Percentiles rank a stretch among this genome's conserved stretches.
Conservation (phyloP, 164 flowering plant genomes). For the Stephania cephalantha region DNA sequence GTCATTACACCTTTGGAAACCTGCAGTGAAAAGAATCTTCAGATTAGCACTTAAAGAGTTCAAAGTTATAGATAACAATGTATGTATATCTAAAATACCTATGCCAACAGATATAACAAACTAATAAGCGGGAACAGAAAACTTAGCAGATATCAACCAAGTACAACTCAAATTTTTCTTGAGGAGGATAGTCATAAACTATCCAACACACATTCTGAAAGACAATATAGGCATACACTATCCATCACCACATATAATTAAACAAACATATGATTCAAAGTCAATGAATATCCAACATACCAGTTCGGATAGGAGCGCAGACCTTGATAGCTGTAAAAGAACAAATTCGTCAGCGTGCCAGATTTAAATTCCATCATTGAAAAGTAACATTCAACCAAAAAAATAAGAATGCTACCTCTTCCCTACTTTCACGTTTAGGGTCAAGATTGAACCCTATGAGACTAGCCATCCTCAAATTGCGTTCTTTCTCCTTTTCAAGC, state of each 20-base stretch:
- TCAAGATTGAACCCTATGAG: slow-evolving; percentile 81
- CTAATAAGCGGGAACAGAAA: not conserved
- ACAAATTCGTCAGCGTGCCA: not conserved
- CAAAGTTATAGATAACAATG: not conserved
- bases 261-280: not conserved
- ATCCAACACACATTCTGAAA: not conserved
- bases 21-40: slow-evolving; percentile 26
- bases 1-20: slow-evolving; percentile 77
- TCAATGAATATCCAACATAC: slow-evolving; percentile 32
- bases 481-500: slow-evolving; percentile 84
- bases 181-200: too few species aligned
- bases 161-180: not conserved
- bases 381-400: not conserved
- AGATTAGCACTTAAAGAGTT: slow-evolving; percentile 3
- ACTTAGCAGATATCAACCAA: not conserved
- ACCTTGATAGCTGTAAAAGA: slow-evolving; percentile 58
- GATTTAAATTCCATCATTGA: not conserved
- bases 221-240: not conserved
- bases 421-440: slow-evolving; percentile 64
- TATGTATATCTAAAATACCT: not conserved
- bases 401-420: slow-evolving; percentile 47
- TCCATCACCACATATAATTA: not conserved
- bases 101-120: not conserved
- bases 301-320: slow-evolving; percentile 76
- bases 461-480: slow-evolving; percentile 70